Conservation (phyloP, 2,329 filamentous ascomycete genomes). For the Fusarium continuum region DNA sequence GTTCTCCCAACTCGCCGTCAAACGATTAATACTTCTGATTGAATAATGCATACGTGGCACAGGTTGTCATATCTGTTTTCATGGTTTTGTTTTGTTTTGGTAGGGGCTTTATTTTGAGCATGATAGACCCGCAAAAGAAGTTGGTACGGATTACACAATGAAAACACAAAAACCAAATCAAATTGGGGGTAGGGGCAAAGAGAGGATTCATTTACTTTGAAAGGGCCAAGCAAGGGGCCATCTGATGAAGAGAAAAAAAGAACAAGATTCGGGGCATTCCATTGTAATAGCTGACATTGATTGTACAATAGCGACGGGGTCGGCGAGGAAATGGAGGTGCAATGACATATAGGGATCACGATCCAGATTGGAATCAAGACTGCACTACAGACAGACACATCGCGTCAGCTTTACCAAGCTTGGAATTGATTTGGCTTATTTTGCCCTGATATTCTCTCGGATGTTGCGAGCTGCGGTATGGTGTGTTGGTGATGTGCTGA, state of each 20-base stretch:
- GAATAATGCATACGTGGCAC: slow-evolving; percentile 49
- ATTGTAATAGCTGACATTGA: slow-evolving; percentile 41
- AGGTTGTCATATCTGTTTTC: slow-evolving; percentile 45
- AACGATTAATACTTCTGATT: slow-evolving; percentile 51
- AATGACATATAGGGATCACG: slow-evolving; percentile 40
- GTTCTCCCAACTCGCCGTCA: slow-evolving; percentile 57
- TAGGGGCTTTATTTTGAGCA: slow-evolving; percentile 34
- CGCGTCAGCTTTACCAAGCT: slow-evolving; percentile 34
- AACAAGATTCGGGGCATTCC: slow-evolving; percentile 15
- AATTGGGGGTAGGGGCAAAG: slow-evolving; percentile 4
- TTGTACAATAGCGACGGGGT: slow-evolving; percentile 41
- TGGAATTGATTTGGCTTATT: slow-evolving; percentile 39
- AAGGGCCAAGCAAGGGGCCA: slow-evolving; percentile 3
- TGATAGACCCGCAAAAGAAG: slow-evolving; percentile 44
- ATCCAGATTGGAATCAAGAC: slow-evolving; percentile 43
- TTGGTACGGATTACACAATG: slow-evolving; percentile 22
- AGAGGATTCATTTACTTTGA: slow-evolving; percentile 3
- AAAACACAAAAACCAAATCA: slow-evolving; percentile 30
- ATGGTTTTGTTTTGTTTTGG: slow-evolving; percentile 33
- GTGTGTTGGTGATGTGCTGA: background rate
- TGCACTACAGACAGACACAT: slow-evolving; percentile 18
- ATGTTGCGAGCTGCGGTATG: slow-evolving; percentile 3
- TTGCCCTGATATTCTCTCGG: slow-evolving; percentile 23
- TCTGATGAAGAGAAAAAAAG: slow-evolving; percentile 13
- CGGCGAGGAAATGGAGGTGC: slow-evolving; percentile 17